Evolutionary conservation across 2,329 filamentous ascomycete species (phyloP), one percentile per base, ranked within the genome.

Genomic region (Daldinia sp.): DNA sequence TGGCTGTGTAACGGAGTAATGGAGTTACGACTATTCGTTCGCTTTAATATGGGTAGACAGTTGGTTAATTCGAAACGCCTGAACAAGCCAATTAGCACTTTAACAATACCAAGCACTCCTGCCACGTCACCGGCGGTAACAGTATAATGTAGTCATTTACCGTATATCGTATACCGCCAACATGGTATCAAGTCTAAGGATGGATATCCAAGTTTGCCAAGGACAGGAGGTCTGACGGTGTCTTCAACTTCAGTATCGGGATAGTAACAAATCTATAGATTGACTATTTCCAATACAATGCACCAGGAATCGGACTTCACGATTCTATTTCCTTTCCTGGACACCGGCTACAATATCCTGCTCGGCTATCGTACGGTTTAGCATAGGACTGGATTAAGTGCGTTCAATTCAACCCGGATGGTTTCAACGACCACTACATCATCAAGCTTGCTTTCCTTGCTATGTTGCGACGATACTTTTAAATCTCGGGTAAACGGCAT

Each of bases 291-390:
- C 26, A 33, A 51, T 51, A 51, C 26, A n/a, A 51, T 30, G 33
- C 26, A 6, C 15, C 7, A 28, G 26, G 13, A 33, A 7, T 33
- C 46, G 46, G 46, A 33, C 13, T 51, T 51, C 26, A 18, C 26
- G 46, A 33, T 33, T 51, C 26, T 18, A 30, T 18, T 51, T 51
- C 46, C 46, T 51, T 51, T 51, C n/a, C 46, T n/a, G 26, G 46
- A 3, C 15, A 51, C 13, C 46, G 26, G 26, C 26, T 51, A 18
- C 10, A 30, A n/a, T 51, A n/a, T 51, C 7, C 26, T 30, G 9
- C 33, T 33, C 26, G 5, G 18, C 15, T 18, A 28, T 18, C 13
- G 12, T 33, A 51, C 46, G 26, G 28, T 12, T 12, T 2, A 15
- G 6, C 5, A n/a, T 50, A 50, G 2, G 6, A 6, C 2, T 18